Evolutionary conservation across 2,329 filamentous ascomycete genomes (phyloP), one percentile per base, ranked within the genome.

Genomic region (Pyricularia pennisetigena): DNA sequence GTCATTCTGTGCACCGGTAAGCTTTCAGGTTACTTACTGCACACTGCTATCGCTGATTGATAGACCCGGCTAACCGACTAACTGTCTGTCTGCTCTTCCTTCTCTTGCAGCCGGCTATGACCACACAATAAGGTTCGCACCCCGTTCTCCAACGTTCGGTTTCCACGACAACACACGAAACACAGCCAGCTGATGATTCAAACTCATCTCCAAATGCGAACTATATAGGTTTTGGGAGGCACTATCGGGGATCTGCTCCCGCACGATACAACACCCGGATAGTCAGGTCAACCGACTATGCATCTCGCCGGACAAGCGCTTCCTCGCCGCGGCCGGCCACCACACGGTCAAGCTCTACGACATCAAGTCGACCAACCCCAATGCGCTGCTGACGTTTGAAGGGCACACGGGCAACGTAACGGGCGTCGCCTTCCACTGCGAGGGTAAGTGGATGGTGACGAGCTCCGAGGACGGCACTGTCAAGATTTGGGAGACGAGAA

Each of bases 361-460:
- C 76, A 97, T 98, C 82, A 97, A 97, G 76, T 97, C 93, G 20
- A 94, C 93, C n/a, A 98, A 98, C 74, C 94, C 95, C 2, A 95
- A 94, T 72, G 91, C 95, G 0, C 85, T 98, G 28, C 87, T 98
- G 75, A 94, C 91, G 24, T 98, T 99, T 75, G 94, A 98, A 77
- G 95, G 95, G 61, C 95, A 99, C 80, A 95, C 92, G 14, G 93
- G 90, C 72, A 99, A 99, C 75, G 90, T 99, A 76, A 99, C 95
- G 0, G 95, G 95, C 62, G 92, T 99, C 64, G 94, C 94, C 12
- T 99, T 99, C 77, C 95, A 99, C 78, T 98, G 94, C 78, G 95
- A 99, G 79, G 94, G 94, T 12, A 99, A 99, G 81, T 99, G 95
- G 95, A 97, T 99, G 92, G 95, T 98, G 23, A 99, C 95, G 10